Evolutionary conservation across 495 filamentous ascomycete species (phyloP), one percentile per base, ranked within the genome.

Genomic region (Podospora appendiculata): DNA sequence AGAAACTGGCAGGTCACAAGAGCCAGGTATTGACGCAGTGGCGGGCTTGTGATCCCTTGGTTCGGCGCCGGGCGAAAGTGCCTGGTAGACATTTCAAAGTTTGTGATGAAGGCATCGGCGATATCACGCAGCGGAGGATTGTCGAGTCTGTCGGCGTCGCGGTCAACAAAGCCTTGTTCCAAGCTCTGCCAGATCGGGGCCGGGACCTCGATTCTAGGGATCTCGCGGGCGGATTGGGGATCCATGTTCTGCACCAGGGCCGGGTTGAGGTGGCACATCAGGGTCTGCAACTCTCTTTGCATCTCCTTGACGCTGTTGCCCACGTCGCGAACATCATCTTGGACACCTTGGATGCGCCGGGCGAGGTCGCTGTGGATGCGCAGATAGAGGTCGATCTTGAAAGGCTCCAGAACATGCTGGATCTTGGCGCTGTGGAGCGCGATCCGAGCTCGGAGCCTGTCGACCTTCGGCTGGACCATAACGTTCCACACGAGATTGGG

Each of bases 401-500:
- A 54, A 2, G 51, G 51, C 36, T 25, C 18, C 11, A 54, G 25
- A 4, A 54, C 32, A 7, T 43, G 51, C 11, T 43, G 19, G 45
- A 54, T 42, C 38, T 48, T 54, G 11, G 45, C 35, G 45, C 43
- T 48, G 45, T 54, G 51, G 0, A 48, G 14, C 9, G 35, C 7
- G 19, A 54, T 48, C 7, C 45, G 51, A 4, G 32, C 39, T 11
- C 40, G 51, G 13, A 54, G 45, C 8, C 12, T 35, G 2, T 54
- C 32, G 51, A 54, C 51, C 8, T 19, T 45, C 12, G 51, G 51
- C 51, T 43, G 45, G 38, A 54, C 51, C 10, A 54, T 16, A 12
- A 48, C 11, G 35, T 48, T 54, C 51, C 51, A 54, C 6, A 14
- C n/a, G 32, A 54, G 8, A 17, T 54, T 54, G 4, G 5, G 6